Evolutionary conservation across 495 filamentous ascomycete species (phyloP).

Genomic region (Aspergillus diversus): DNA sequence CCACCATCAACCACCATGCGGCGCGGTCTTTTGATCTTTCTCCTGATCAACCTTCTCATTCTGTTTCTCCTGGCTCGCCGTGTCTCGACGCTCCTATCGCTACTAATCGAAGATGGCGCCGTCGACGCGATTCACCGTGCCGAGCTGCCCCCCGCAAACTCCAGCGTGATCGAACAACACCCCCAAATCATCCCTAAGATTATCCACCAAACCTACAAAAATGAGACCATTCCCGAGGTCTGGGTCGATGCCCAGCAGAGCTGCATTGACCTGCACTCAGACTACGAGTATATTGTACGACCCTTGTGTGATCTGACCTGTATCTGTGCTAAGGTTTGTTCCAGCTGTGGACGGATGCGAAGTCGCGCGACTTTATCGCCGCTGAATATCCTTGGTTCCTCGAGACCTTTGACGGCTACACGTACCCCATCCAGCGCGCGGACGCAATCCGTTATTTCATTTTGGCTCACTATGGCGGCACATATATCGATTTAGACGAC

Average conservation of each 20-base stretch:
- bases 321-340: neutral
- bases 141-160: constrained; percentile 65
- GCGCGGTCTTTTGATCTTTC: constrained; percentile 63
- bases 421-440: constrained; percentile 79
- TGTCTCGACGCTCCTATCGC: constrained; percentile 63
- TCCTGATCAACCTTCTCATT: constrained; percentile 61
- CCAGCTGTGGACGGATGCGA: constrained; percentile 82
- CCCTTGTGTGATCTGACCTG: neutral
- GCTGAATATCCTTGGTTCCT: constrained; percentile 84
- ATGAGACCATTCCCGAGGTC: constrained; percentile 70
- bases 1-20: constrained; percentile 53
- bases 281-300: constrained; percentile 80
- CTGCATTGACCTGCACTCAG: constrained; percentile 73
- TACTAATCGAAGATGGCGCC: constrained; percentile 67
- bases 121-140: constrained; percentile 65
- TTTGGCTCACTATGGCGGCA: constrained; percentile 76
- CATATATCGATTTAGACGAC: constrained; percentile 88
- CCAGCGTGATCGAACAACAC: constrained; percentile 56
- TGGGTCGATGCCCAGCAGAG: constrained; percentile 74
- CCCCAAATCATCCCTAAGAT: constrained; percentile 81
- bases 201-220: constrained; percentile 85
- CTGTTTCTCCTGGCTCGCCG: constrained; percentile 60
- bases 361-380: constrained; percentile 73
- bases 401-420: constrained; percentile 77
- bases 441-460: constrained; percentile 88